Base-by-base conservation (phyloP, 2,329 filamentous ascomycete species). In the Dactylella cylindrospora region DNA sequence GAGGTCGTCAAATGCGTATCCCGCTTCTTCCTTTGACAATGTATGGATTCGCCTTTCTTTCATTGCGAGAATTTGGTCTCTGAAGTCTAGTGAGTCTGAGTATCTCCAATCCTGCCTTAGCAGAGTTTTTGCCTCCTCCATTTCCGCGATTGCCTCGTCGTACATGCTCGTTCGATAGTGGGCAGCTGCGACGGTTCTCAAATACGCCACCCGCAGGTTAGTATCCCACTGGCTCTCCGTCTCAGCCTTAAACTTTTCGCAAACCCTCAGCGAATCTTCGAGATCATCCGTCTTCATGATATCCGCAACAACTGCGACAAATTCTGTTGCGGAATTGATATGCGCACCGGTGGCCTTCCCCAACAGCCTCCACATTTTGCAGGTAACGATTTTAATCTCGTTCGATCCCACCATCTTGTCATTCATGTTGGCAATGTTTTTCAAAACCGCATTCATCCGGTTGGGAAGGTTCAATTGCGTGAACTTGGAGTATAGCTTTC, bases 401-500 rank as follows among this genome's bases (percentile, higher is more conserved):
- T 36, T 43, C 2, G 38, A 32, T 1, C 20, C 17, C 10, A 62
- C n/a, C 38, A 62, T 44, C 2, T 43, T 8, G 10, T 62, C 57
- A 31, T 54, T 62, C n/a, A 62, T 62, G 7, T 50, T 50, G n/a
- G 40, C 41, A 31, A 62, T 62, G 12, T 62, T 41, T n/a, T 32
- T 39, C 3, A 62, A 39, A 0, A 49, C 36, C 5, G 49, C 36
- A n/a, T 47, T 38, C 57, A 62, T 54, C 22, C 57, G 31, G 26
- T 62, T 62, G 1, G 57, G 57, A 32, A 49, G 54, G 35, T 62
- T 44, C 8, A 62, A 25, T 7, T 62, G 49, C 1, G 57, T 62
- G 43, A 62, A 62, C 38, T 49, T 53, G 17, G 29, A 22, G 31
- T 62, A 62, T 3, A 62, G 44, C 23, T 49, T 53, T 9, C 57